phyloP scores from a whole-genome alignment of 768 basidiomycete species.

The Lactarius hatsudake region DNA sequence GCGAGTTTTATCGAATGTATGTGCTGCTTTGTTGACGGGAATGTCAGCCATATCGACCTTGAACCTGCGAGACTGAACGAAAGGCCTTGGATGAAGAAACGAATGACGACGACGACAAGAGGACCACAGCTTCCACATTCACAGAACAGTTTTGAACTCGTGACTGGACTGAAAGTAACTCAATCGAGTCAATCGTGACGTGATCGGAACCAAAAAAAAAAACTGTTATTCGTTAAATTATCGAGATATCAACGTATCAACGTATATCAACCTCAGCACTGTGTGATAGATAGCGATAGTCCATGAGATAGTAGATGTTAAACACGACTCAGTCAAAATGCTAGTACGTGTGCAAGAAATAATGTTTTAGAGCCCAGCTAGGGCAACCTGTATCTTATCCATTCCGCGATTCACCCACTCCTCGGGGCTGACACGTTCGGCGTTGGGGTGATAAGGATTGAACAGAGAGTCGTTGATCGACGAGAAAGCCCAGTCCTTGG shows the following conservation, averaged over 20 bases:
- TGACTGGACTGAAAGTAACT: background rate
- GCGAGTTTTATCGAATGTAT: constrained; percentile 81
- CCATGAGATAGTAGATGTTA: background rate
- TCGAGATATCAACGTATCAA: background rate
- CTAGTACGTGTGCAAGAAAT: background rate
- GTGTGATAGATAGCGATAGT: constrained; percentile 1
- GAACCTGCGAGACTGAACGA: constrained; percentile 8
- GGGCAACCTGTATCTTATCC: constrained; percentile 41
- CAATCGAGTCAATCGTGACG: constrained; percentile 14
- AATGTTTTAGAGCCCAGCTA: constrained; percentile 4
- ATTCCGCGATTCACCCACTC: constrained; percentile 57
- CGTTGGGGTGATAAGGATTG: constrained; percentile 33
- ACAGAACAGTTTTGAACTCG: background rate
- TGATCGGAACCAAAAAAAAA: background rate
- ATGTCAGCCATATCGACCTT: constrained; percentile 31
- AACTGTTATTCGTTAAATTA: background rate
- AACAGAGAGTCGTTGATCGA: constrained; percentile 58
- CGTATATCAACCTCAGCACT: too few relatives aligned
- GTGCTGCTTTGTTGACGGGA: constrained; percentile 74
- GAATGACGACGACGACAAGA: constrained; percentile 5
- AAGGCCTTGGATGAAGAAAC: background rate
- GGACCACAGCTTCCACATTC: constrained; percentile 17
- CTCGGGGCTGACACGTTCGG: constrained; percentile 48
- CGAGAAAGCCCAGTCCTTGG: constrained; percentile 57
- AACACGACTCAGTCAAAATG: background rate